Conservation (phyloP, 2,329 filamentous ascomycete species). For the Colletotrichum tabaci region DNA sequence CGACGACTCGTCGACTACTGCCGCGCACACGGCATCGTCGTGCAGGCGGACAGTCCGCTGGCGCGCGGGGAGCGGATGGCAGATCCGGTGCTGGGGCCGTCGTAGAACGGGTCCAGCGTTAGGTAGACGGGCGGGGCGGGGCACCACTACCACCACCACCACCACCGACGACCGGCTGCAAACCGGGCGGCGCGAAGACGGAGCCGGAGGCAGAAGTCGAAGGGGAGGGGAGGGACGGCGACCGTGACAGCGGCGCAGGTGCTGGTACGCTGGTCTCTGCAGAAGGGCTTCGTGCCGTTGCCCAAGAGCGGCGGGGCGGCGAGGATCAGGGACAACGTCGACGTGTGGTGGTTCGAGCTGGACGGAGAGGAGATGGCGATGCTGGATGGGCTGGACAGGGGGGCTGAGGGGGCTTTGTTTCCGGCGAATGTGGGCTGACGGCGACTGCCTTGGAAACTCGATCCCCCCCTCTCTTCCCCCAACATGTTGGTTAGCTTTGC, state of each 20-base stretch:
- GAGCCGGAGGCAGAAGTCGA: slow-evolving; percentile 41
- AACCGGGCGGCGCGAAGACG: slow-evolving; percentile 43
- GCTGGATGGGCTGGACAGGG: slow-evolving; percentile 51
- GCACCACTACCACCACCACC: background rate
- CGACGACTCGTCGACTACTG: slow-evolving; percentile 65
- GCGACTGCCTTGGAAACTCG: background rate
- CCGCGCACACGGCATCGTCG: slow-evolving; percentile 81
- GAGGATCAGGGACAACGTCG: slow-evolving; percentile 72
- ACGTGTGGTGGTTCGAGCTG: slow-evolving; percentile 74
- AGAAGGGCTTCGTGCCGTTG: slow-evolving; percentile 78
- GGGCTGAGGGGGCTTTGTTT: slow-evolving; percentile 50
- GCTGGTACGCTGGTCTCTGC: slow-evolving; percentile 77
- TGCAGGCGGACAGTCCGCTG: slow-evolving; percentile 59
- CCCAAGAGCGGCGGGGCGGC: slow-evolving; percentile 75
- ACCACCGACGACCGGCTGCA: background rate
- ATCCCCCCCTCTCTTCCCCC: too few species aligned
- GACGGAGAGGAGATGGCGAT: slow-evolving; percentile 68
- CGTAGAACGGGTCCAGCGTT: slow-evolving; percentile 11
- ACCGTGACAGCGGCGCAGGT: slow-evolving; percentile 72
- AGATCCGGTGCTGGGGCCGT: slow-evolving; percentile 66
- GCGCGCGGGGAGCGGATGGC: slow-evolving; percentile 54
- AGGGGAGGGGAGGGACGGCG: slow-evolving; percentile 69
- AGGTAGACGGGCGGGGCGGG: background rate
- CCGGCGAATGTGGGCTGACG: slow-evolving; percentile 47
- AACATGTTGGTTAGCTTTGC: too few species aligned